Conservation (phyloP, 1,284 basidiomycete species). For the Microbotryum silenes-acaulis region DNA sequence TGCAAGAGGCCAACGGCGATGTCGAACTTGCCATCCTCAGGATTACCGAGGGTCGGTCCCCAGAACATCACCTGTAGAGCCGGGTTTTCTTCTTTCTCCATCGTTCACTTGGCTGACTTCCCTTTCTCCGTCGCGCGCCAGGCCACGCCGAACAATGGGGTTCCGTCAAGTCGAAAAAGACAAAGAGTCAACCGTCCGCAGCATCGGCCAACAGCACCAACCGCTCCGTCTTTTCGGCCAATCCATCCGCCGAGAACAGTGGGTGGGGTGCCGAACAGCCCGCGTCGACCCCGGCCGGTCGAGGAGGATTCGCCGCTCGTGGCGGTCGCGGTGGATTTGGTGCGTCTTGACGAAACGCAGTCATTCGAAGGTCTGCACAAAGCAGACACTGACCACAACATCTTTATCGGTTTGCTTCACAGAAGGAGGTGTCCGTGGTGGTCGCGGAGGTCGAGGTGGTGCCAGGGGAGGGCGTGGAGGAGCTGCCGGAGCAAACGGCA, state of each 20-base stretch:
- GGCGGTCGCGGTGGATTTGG: constrained; percentile 27
- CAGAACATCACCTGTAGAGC: not conserved
- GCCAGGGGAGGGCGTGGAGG: constrained; percentile 56
- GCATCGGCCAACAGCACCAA: not conserved
- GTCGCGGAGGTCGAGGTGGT: constrained; percentile 56
- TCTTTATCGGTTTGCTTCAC: not conserved
- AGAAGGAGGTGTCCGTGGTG: constrained; percentile 13
- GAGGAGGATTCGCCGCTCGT: constrained; percentile 21
- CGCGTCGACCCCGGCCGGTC: constrained; percentile 1
- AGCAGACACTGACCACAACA: not conserved
- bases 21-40: constrained; percentile 62
- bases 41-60: constrained; percentile 65
- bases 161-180: constrained; percentile 77
- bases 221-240: constrained; percentile 2
- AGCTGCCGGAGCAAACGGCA: constrained; percentile 48
- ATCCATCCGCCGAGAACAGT: not conserved
- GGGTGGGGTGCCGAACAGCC: not conserved
- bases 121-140: constrained; percentile 37
- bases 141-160: constrained; percentile 77
- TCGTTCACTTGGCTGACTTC: not conserved
- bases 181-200: constrained; percentile 47
- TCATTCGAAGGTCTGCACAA: not conserved
- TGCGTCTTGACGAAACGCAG: constrained; percentile 3
- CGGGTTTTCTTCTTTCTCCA: not conserved
- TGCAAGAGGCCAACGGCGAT: constrained; percentile 66